Percentiles rank a stretch among this genome's conserved stretches.
Conservation (phyloP, 2,329 filamentous ascomycete genomes). For the Orbilia blumenaviensis region DNA sequence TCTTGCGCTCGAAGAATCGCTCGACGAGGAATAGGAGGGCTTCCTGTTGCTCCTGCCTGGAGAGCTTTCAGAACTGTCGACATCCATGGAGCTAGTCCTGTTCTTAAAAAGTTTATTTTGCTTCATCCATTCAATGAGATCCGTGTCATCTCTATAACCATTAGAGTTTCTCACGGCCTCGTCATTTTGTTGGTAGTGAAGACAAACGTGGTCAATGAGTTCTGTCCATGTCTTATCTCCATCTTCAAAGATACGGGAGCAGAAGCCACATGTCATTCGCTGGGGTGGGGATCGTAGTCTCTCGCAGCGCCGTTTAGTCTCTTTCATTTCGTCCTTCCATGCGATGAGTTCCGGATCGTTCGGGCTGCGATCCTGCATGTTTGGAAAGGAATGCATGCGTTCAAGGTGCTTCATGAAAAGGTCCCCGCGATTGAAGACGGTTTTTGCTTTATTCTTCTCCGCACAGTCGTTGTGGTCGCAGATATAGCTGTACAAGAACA, state of each 20-base stretch:
- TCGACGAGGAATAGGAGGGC: constrained; percentile 37
- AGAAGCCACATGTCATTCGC: constrained; percentile 48
- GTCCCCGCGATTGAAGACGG: constrained; percentile 84
- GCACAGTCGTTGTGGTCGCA: constrained; percentile 68
- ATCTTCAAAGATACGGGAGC: constrained; percentile 26
- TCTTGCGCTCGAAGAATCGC: constrained; percentile 39
- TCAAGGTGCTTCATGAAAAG: constrained; percentile 87
- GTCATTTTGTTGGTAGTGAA: constrained; percentile 41
- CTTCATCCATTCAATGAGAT: constrained; percentile 49
- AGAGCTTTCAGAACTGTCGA: constrained; percentile 23
- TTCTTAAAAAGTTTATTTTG: constrained; percentile 30
- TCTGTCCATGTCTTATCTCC: constrained; percentile 49
- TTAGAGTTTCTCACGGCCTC: background rate
- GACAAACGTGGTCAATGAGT: constrained; percentile 47
- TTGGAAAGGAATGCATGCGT: constrained; percentile 77
- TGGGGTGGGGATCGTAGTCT: constrained; percentile 32
- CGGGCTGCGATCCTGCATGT: constrained; percentile 10
- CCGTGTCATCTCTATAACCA: constrained; percentile 37
- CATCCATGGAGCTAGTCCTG: constrained; percentile 25
- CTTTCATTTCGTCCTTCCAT: constrained; percentile 45
- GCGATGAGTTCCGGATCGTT: constrained; percentile 13
- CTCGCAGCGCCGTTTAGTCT: constrained; percentile 37
- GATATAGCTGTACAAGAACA: constrained; percentile 77
- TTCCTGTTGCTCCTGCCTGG: constrained; percentile 24
- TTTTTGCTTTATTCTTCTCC: constrained; percentile 61